These are phyloP conservation scores for Rhodotorula mucilaginosa DNA, from an alignment of 1,284 basidiomycete genomes.

Conservation along the genomic window DNA sequence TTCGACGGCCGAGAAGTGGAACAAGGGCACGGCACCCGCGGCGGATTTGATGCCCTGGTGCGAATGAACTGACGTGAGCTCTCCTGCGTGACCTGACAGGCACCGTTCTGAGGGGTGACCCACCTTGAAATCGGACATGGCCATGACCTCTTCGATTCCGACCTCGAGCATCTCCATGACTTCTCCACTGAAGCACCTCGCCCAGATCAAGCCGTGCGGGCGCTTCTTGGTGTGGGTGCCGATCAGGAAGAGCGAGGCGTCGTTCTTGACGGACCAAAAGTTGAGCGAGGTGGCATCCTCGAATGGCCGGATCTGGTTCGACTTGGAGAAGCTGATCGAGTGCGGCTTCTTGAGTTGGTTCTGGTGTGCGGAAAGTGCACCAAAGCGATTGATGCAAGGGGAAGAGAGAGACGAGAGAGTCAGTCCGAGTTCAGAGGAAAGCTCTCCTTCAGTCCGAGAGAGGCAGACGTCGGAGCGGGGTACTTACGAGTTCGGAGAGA, in stretches of 20 bases:
- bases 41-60: slow-evolving; percentile 65
- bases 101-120: too few relatives aligned
- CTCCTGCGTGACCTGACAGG: not conserved
- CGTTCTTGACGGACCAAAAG: slow-evolving; percentile 93
- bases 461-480: not conserved
- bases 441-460: not conserved
- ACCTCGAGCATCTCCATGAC: slow-evolving; percentile 95
- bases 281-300: slow-evolving; percentile 76
- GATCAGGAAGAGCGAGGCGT: slow-evolving; percentile 85
- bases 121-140: slow-evolving; percentile 82
- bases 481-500: slow-evolving; percentile 81
- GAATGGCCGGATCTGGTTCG: slow-evolving; percentile 83
- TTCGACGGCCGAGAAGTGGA: slow-evolving; percentile 80
- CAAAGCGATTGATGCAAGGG: not conserved
- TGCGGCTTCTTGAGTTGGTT: slow-evolving; percentile 87
- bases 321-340: slow-evolving; percentile 84
- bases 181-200: slow-evolving; percentile 79
- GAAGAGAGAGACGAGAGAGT: slow-evolving; percentile 1
- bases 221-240: slow-evolving; percentile 94
- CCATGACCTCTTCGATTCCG: slow-evolving; percentile 74
- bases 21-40: slow-evolving; percentile 84
- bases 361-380: slow-evolving; percentile 52
- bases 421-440: not conserved
- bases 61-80: not conserved
- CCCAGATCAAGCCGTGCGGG: slow-evolving; percentile 81